These are phyloP conservation scores for Alternaria brassicicola DNA, from an alignment of 2,329 filamentous ascomycete genomes.

Conservation along the genomic window DNA sequence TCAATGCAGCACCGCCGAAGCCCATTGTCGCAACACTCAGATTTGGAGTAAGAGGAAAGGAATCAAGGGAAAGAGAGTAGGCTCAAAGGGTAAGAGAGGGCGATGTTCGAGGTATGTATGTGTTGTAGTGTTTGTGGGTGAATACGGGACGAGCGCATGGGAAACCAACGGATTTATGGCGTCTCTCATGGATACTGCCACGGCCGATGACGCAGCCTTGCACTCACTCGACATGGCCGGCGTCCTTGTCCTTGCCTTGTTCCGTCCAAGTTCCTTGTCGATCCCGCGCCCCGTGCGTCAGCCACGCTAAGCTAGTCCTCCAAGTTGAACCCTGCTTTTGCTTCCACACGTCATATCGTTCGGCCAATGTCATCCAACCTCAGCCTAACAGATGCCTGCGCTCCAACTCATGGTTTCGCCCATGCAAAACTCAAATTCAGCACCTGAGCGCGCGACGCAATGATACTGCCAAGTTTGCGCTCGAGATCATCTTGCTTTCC, in stretches of 20 bases:
- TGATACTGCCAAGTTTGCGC: slow-evolving; percentile 6
- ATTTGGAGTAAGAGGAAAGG: not conserved
- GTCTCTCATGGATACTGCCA: not conserved
- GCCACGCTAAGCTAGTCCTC: slow-evolving; percentile 2
- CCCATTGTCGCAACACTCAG: slow-evolving; percentile 57
- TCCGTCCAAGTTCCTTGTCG: slow-evolving; percentile 2
- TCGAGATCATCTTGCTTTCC: slow-evolving; percentile 5
- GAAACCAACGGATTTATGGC: slow-evolving; percentile 9
- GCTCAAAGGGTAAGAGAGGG: not conserved
- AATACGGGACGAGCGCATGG: not conserved
- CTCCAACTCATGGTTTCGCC: not conserved
- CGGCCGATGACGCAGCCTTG: slow-evolving; percentile 15
- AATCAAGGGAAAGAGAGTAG: not conserved
- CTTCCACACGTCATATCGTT: slow-evolving; percentile 7
- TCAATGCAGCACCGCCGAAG: slow-evolving; percentile 67
- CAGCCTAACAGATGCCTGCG: not conserved
- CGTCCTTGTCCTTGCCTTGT: slow-evolving; percentile 9
- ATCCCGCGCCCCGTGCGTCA: slow-evolving; percentile 6
- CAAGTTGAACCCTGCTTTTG: slow-evolving; percentile 7
- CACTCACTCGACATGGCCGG: slow-evolving; percentile 6
- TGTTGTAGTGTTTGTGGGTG: not conserved
- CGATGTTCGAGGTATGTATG: not conserved
- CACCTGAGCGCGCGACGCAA: not conserved
- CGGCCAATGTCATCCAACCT: not conserved
- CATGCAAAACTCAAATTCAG: not conserved